Percentiles rank a stretch among this genome's conserved stretches.
phyloP scores from a whole-genome alignment of 2,329 filamentous ascomycete species.

The Cordyceps fumosorosea region DNA sequence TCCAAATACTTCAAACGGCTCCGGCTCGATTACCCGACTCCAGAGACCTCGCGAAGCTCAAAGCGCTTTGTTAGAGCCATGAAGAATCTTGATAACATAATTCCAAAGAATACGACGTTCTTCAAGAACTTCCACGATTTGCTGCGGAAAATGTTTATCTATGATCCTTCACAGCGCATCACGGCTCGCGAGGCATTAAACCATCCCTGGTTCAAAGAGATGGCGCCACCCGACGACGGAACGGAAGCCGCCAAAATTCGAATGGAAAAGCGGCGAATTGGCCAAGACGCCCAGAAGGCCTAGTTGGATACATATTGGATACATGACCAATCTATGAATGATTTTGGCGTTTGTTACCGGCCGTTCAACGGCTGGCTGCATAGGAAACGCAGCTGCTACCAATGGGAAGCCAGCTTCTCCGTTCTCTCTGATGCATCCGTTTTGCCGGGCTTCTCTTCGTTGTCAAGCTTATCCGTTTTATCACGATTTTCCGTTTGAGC shows the following conservation, averaged over 20 bases:
- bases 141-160: conserved; percentile 60
- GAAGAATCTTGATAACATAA: conserved; percentile 61
- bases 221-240: conserved; percentile 57
- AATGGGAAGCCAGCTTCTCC: background rate
- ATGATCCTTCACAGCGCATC: conserved; percentile 59
- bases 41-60: conserved; percentile 58
- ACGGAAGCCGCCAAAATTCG: conserved; percentile 62
- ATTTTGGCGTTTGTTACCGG: background rate
- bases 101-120: conserved; percentile 53
- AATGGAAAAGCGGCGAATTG: conserved; percentile 39
- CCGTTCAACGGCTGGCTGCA: background rate
- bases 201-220: conserved; percentile 63
- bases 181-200: conserved; percentile 60
- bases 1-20: conserved; percentile 62
- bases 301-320: conserved; percentile 20
- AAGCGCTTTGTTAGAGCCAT: conserved; percentile 65
- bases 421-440: no score
- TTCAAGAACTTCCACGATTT: conserved; percentile 58
- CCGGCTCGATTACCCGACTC: conserved; percentile 58
- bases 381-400: background rate
- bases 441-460: no score
- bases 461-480: no score
- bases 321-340: background rate
- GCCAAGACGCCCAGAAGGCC: conserved; percentile 10
- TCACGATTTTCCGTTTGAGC: no score